Conservation (phyloP, 164 flowering plant genomes). For the Berberis vulgaris region DNA sequence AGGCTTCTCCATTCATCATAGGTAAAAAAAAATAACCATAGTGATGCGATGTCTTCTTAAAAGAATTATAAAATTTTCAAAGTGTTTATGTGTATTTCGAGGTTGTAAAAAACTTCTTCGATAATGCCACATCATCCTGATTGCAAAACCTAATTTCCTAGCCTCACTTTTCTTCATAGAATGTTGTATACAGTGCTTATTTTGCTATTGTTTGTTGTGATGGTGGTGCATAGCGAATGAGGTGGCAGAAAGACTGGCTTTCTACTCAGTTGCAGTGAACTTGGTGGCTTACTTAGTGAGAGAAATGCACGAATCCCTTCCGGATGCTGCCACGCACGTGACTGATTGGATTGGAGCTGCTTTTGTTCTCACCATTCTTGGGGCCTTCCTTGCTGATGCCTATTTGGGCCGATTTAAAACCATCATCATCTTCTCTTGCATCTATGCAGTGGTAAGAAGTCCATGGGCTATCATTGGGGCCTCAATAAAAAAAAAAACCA, state of each 20-base stretch:
- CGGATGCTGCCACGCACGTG: slow-evolving; percentile 43
- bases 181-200: not conserved
- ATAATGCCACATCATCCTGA: too few species aligned
- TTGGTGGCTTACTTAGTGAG: slow-evolving; percentile 45
- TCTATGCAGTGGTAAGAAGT: slow-evolving; percentile 60
- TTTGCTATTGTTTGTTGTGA: slow-evolving; percentile 25
- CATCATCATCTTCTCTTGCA: slow-evolving; percentile 49
- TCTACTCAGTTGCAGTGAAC: slow-evolving; percentile 52
- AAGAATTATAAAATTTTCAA: not conserved
- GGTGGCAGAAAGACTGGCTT: slow-evolving; percentile 69
- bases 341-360: slow-evolving; percentile 61
- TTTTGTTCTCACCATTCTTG: slow-evolving; percentile 46
- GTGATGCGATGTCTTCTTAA: not conserved
- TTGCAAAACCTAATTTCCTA: too few species aligned
- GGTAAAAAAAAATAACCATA: slow-evolving; percentile 13
- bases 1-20: slow-evolving; percentile 59
- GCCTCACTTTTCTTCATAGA: too few species aligned
- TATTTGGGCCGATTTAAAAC: slow-evolving; percentile 61
- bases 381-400: slow-evolving; percentile 74
- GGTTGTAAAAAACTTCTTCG: too few species aligned
- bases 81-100: not conserved
- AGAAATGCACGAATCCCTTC: slow-evolving; percentile 46
- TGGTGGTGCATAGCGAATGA: slow-evolving; percentile 68
- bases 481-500: too few species aligned
- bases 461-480: too few species aligned